Evolutionary conservation across 768 basidiomycete species (phyloP).

Genomic region (Russula olivacea): DNA sequence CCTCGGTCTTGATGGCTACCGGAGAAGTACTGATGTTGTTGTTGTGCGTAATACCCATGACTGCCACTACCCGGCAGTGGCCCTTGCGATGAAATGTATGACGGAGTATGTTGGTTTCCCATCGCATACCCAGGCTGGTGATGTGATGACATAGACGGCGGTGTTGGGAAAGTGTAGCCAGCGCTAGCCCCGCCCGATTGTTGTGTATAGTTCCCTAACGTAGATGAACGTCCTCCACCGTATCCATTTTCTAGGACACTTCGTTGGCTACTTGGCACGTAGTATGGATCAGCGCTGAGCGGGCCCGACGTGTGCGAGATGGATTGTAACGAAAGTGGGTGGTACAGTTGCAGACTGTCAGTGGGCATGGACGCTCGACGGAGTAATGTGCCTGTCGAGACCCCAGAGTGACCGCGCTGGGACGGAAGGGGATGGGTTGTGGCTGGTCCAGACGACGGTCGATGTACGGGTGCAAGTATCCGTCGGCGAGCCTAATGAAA

Average conservation of each 20-base stretch:
- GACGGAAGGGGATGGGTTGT: slow-evolving; percentile 67
- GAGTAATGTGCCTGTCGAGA: slow-evolving; percentile 25
- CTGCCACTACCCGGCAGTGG: slow-evolving; percentile 8
- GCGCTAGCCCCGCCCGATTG: slow-evolving; percentile 16
- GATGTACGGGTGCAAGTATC: slow-evolving; percentile 77
- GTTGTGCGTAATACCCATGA: slow-evolving; percentile 22
- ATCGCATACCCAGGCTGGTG: slow-evolving; percentile 18
- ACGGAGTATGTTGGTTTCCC: slow-evolving; percentile 12
- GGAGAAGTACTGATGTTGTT: slow-evolving; percentile 20
- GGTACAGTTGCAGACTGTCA: slow-evolving; percentile 68
- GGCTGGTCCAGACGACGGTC: slow-evolving; percentile 68
- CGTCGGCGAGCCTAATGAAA: slow-evolving; percentile 62
- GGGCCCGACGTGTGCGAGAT: slow-evolving; percentile 27
- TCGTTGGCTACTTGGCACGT: slow-evolving; percentile 17
- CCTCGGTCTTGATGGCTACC: slow-evolving; percentile 19
- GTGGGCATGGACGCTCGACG: slow-evolving; percentile 66
- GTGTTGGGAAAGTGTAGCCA: slow-evolving; percentile 24
- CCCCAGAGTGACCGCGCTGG: slow-evolving; percentile 26
- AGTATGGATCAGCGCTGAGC: slow-evolving; percentile 23
- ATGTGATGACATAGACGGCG: slow-evolving; percentile 18
- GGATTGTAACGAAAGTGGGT: slow-evolving; percentile 72
- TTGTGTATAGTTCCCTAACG: slow-evolving; percentile 14
- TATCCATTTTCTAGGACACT: slow-evolving; percentile 20
- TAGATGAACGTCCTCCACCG: slow-evolving; percentile 14
- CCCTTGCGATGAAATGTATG: slow-evolving; percentile 19